These are phyloP conservation scores for Ganoderma sp. DNA, from an alignment of 1,284 basidiomycete genomes.

Conservation along the genomic window DNA sequence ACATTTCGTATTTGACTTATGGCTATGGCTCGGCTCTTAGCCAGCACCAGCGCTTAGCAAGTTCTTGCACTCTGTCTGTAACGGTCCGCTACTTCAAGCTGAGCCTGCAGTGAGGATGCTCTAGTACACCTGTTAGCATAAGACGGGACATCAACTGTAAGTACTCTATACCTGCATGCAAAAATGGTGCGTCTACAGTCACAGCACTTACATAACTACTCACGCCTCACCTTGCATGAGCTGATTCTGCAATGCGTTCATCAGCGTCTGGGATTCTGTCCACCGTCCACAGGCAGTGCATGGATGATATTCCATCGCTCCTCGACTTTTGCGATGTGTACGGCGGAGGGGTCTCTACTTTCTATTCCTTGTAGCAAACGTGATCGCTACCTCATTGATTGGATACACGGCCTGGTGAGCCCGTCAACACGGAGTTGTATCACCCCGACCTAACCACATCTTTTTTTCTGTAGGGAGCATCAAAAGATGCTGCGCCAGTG, in stretches of 20 bases:
- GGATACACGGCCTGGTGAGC: background rate
- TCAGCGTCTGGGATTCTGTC: background rate
- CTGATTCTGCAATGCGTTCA: too few species aligned
- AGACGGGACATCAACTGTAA: too few species aligned
- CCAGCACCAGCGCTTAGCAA: too few species aligned
- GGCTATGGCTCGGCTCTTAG: too few species aligned
- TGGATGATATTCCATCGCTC: background rate
- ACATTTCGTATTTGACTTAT: too few species aligned
- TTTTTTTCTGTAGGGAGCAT: background rate
- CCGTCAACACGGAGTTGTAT: background rate
- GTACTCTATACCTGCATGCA: too few species aligned
- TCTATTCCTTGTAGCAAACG: background rate
- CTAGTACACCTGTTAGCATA: too few species aligned
- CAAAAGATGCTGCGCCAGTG: background rate
- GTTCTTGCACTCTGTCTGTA: too few species aligned
- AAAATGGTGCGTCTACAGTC: background rate
- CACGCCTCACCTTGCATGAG: too few species aligned
- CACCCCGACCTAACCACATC: too few species aligned
- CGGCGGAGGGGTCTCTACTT: background rate
- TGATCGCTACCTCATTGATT: background rate
- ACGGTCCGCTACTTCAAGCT: too few species aligned
- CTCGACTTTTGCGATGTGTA: background rate
- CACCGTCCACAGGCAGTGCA: background rate
- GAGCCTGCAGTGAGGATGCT: too few species aligned
- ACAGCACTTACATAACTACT: background rate